These are phyloP conservation scores for Phialocephala sp. DNA, from an alignment of 2,329 filamentous ascomycete genomes.

Conservation along the genomic window DNA sequence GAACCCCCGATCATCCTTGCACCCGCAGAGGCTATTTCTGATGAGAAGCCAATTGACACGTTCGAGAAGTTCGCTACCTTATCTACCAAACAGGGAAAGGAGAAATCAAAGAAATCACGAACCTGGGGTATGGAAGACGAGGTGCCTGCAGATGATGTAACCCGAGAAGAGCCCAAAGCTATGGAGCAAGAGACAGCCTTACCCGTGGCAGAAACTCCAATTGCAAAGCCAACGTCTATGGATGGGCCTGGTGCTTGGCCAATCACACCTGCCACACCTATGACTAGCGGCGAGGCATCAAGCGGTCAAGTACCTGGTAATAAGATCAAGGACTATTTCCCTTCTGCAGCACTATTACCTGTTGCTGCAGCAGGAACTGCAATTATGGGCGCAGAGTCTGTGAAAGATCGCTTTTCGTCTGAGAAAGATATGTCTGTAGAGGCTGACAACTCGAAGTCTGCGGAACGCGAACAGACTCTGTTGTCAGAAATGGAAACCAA, in stretches of 20 bases:
- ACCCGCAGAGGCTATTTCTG: background rate
- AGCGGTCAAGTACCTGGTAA: slow-evolving; percentile 21
- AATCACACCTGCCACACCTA: slow-evolving; percentile 32
- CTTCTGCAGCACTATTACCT: slow-evolving; percentile 24
- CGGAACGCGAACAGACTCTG: slow-evolving; percentile 10
- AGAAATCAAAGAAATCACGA: slow-evolving; percentile 17
- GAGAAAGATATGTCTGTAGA: slow-evolving; percentile 15
- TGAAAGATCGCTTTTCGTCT: slow-evolving; percentile 13
- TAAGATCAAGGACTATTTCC: slow-evolving; percentile 28
- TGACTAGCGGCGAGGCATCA: slow-evolving; percentile 18
- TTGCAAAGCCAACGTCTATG: slow-evolving; percentile 31
- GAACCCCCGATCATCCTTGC: background rate
- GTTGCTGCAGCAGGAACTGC: slow-evolving; percentile 28
- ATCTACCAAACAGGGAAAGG: slow-evolving; percentile 20
- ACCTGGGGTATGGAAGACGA: slow-evolving; percentile 13
- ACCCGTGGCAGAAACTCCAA: slow-evolving; percentile 19
- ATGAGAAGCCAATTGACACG: background rate
- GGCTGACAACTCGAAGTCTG: slow-evolving; percentile 15
- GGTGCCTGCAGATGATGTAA: background rate
- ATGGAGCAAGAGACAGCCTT: slow-evolving; percentile 14
- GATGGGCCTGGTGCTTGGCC: slow-evolving; percentile 34
- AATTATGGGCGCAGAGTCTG: slow-evolving; percentile 17
- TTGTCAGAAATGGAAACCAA: slow-evolving; percentile 13
- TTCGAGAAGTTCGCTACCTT: slow-evolving; percentile 2
- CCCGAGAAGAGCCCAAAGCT: background rate